phyloP scores from a whole-genome alignment of 2,329 filamentous ascomycete species.

The Hypoxylon sp. region DNA sequence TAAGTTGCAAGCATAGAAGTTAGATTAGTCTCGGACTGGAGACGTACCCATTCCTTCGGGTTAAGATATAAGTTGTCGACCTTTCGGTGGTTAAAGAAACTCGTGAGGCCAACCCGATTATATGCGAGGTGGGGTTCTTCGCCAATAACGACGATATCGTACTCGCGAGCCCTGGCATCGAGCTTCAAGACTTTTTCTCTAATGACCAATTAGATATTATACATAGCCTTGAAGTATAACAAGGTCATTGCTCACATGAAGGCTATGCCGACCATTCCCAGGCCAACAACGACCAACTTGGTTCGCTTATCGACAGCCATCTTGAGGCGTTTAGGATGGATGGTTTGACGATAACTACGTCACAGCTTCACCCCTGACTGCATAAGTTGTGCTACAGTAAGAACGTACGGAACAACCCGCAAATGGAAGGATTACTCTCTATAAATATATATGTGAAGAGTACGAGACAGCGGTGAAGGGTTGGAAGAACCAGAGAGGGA shows the following conservation, averaged over 20 bases:
- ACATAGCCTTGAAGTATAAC: not conserved
- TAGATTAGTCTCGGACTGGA: not conserved
- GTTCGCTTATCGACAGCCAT: constrained; percentile 67
- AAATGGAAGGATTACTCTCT: not conserved
- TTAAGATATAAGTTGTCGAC: constrained; percentile 93
- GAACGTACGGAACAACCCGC: constrained; percentile 5
- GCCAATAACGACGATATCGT: constrained; percentile 86
- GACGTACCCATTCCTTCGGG: constrained; percentile 82
- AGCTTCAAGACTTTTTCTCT: constrained; percentile 92
- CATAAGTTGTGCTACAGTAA: constrained; percentile 23
- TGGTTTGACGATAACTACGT: constrained; percentile 30
- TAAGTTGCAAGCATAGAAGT: constrained; percentile 8
- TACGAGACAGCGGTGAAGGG: not conserved
- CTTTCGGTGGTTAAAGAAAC: constrained; percentile 87
- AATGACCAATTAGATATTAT: constrained; percentile 29
- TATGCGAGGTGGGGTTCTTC: constrained; percentile 91
- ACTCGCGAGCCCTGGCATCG: constrained; percentile 81
- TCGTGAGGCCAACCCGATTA: constrained; percentile 90
- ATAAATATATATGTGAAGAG: not conserved
- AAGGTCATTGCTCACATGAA: constrained; percentile 77
- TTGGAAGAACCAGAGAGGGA: constrained; percentile 14
- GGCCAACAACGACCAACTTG: constrained; percentile 83
- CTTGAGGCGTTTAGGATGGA: constrained; percentile 53
- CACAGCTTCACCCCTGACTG: constrained; percentile 31
- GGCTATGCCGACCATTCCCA: constrained; percentile 92